Percentiles rank a stretch among this genome's conserved stretches.
Evolutionary conservation across 345 rosid species (phyloP).

Genomic region (Punica granatum): DNA sequence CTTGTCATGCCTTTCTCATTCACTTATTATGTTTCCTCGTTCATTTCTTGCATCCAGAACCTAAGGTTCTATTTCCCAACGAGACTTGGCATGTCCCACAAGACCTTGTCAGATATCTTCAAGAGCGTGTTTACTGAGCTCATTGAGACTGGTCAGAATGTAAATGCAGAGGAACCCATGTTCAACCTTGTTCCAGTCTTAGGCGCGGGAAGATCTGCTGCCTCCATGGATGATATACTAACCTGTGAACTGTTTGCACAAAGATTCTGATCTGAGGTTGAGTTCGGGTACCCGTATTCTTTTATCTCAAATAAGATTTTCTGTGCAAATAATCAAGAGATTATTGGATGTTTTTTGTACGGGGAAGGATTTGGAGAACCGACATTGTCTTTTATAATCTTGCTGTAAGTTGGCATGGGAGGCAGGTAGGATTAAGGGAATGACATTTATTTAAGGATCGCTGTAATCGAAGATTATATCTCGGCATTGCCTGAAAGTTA

Average conservation of each 20-base stretch:
- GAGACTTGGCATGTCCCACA: constrained; percentile 30
- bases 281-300: too few species aligned
- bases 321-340: too few species aligned
- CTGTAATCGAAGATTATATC: too few species aligned
- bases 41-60: constrained; percentile 26
- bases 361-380: too few species aligned
- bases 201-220: constrained; percentile 54
- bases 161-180: constrained; percentile 24
- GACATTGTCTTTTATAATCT: too few species aligned
- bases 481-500: too few species aligned
- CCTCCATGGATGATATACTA: constrained; percentile 47
- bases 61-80: constrained; percentile 56
- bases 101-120: constrained; percentile 30
- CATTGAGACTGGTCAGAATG: constrained; percentile 22
- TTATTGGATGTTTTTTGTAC: too few species aligned
- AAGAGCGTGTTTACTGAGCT: constrained; percentile 41
- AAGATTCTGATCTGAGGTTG: constrained; percentile 14
- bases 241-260: constrained; percentile 62
- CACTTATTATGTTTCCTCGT: background rate
- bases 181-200: constrained; percentile 64
- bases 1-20: background rate
- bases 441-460: too few species aligned
- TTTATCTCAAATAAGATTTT: too few species aligned
- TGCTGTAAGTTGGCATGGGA: too few species aligned
- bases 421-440: too few species aligned